These are phyloP conservation scores for Helianthus tuberosus DNA, from an alignment of 129 eudicot species.

Conservation along the genomic window DNA sequence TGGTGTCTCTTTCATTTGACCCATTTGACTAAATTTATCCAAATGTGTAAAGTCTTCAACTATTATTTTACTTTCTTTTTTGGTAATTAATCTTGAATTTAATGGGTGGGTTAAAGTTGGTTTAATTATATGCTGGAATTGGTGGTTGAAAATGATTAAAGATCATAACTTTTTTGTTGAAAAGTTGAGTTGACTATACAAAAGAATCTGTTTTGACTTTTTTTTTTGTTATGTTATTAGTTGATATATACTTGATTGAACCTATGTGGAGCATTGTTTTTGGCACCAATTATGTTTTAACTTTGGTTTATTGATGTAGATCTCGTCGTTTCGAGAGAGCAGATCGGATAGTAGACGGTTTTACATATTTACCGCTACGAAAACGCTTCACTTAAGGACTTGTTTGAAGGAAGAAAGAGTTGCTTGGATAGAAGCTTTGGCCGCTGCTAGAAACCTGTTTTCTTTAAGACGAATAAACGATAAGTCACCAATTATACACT, in stretches of 20 bases:
- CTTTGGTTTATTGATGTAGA: slow-evolving; percentile 44
- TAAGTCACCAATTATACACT: slow-evolving; percentile 43
- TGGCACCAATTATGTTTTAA: slow-evolving; percentile 17
- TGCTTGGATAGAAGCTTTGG: slow-evolving; percentile 85
- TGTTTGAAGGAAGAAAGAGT: slow-evolving; percentile 66
- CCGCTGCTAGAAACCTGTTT: slow-evolving; percentile 59
- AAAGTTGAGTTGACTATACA: slow-evolving; percentile 10
- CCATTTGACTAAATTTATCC: slow-evolving; percentile 9
- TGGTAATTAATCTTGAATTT: not conserved
- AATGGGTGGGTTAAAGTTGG: slow-evolving; percentile 5
- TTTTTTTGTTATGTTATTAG: not conserved
- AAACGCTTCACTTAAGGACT: slow-evolving; percentile 84
- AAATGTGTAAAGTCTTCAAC: not conserved
- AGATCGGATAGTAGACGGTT: slow-evolving; percentile 75
- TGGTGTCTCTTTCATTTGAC: slow-evolving; percentile 38
- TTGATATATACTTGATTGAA: slow-evolving; percentile 10
- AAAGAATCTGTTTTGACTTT: slow-evolving; percentile 24
- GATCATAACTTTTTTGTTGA: slow-evolving; percentile 16
- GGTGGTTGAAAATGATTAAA: slow-evolving; percentile 20
- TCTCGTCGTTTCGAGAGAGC: slow-evolving; percentile 84
- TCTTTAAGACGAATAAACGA: slow-evolving; percentile 56
- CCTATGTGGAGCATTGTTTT: slow-evolving; percentile 27
- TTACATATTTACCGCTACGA: slow-evolving; percentile 87
- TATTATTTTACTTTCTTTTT: not conserved
- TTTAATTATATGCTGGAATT: slow-evolving; percentile 11